Evolutionary conservation across 1,284 basidiomycete species (phyloP).

Genomic region (Leccinum cinnamomeum): DNA sequence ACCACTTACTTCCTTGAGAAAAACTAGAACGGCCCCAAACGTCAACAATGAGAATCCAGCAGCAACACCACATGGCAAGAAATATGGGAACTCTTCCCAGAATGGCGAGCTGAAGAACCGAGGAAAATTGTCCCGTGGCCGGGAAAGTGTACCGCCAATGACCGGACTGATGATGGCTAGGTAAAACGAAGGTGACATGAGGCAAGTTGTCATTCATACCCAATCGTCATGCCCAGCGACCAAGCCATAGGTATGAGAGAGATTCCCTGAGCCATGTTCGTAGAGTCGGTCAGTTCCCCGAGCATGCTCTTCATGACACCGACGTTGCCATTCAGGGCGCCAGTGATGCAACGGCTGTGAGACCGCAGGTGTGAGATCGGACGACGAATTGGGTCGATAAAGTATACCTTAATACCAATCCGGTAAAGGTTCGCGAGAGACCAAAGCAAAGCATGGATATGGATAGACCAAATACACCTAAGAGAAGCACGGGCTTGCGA

Average conservation of each 20-base stretch:
- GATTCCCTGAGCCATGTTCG: constrained; percentile 52
- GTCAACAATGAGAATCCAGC: constrained; percentile 36
- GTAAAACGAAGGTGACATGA: background rate
- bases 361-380: constrained; percentile 7
- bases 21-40: constrained; percentile 39
- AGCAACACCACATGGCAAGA: constrained; percentile 50
- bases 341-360: constrained; percentile 50
- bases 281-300: constrained; percentile 50
- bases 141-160: constrained; percentile 49
- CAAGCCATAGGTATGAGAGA: constrained; percentile 49
- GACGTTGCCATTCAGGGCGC: constrained; percentile 54
- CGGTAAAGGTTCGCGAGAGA: constrained; percentile 51
- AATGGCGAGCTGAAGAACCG: constrained; percentile 43
- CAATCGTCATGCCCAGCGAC: constrained; percentile 46
- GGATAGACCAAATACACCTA: constrained; percentile 52
- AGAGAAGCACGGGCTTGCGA: constrained; percentile 57
- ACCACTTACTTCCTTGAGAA: constrained; percentile 50
- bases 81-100: constrained; percentile 56
- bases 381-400: background rate
- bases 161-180: constrained; percentile 39
- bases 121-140: constrained; percentile 50
- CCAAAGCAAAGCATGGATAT: constrained; percentile 58
- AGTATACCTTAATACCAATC: constrained; percentile 46
- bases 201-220: constrained; percentile 32
- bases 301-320: constrained; percentile 51